Percentiles rank a stretch among this genome's conserved stretches.
Conservation (phyloP, 2,329 filamentous ascomycete species). For the Emergomyces pasteurianus region DNA sequence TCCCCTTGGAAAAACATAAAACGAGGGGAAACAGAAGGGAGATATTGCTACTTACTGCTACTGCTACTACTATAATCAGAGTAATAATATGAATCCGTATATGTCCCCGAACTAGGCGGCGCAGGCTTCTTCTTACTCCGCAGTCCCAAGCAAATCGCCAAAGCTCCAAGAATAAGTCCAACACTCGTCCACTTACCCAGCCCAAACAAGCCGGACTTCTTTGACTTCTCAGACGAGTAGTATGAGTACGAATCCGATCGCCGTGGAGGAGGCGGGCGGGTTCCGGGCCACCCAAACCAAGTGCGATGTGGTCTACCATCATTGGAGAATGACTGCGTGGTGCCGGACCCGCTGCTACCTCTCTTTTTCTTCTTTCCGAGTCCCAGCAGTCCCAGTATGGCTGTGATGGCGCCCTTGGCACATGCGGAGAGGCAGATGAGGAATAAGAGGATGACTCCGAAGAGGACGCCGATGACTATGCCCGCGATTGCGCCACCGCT, state of each 20-base stretch:
- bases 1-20: background rate
- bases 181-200: conserved; percentile 30
- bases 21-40: background rate
- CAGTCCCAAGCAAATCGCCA: conserved; percentile 36
- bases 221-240: conserved; percentile 16
- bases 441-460: conserved; percentile 33
- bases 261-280: conserved; percentile 18
- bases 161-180: conserved; percentile 31
- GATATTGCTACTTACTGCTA: conserved; percentile 23
- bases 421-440: conserved; percentile 35
- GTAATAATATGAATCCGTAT: conserved; percentile 26
- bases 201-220: conserved; percentile 23
- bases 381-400: conserved; percentile 32
- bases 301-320: conserved; percentile 22
- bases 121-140: conserved; percentile 30
- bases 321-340: conserved; percentile 9
- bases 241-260: conserved; percentile 11
- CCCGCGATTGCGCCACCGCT: conserved; percentile 41
- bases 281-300: conserved; percentile 10
- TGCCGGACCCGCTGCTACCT: conserved; percentile 18
- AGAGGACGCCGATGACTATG: conserved; percentile 39
- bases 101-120: conserved; percentile 28
- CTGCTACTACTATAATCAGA: conserved; percentile 32
- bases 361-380: conserved; percentile 24
- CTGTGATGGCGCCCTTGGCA: conserved; percentile 29